Evolutionary conservation across 164 flowering plant genomes (phyloP).

Genomic region (Magnolia sinica): DNA sequence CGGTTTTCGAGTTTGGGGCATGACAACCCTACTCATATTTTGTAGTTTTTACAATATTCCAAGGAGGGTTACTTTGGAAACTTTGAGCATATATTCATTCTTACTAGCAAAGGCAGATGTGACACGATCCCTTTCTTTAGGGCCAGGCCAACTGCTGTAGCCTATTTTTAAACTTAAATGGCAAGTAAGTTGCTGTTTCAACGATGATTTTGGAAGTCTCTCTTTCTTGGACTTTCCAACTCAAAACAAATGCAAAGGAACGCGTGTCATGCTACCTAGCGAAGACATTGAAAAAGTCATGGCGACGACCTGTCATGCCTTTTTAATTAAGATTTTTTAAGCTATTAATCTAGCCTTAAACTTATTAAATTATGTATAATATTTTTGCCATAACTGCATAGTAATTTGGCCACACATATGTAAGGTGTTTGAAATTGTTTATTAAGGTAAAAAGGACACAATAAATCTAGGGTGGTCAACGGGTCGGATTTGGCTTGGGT

Average conservation of each 20-base stretch:
- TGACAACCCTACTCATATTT: not conserved
- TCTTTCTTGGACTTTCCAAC: not conserved
- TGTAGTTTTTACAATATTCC: not conserved
- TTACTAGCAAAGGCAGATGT: not conserved
- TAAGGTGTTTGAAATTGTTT: no score
- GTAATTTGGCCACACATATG: not conserved
- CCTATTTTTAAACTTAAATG: not conserved
- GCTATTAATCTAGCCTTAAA: not conserved
- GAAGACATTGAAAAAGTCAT: not conserved
- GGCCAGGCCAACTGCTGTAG: not conserved
- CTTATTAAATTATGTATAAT: not conserved
- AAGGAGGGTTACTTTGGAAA: not conserved
- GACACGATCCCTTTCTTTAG: not conserved
- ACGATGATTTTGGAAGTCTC: slow-evolving; percentile 1
- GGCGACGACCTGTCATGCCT: not conserved
- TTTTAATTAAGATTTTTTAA: not conserved
- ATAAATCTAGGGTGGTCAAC: no score
- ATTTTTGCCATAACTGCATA: not conserved
- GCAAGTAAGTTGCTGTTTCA: not conserved
- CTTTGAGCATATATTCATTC: not conserved
- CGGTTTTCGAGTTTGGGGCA: no score
- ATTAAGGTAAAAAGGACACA: not conserved
- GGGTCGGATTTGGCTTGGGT: no score
- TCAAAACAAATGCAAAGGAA: not conserved
- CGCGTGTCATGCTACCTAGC: not conserved